Evolutionary conservation across 768 basidiomycete species (phyloP), one percentile per base, ranked within the genome.

Genomic region (Cystofilobasidium capitatum): DNA sequence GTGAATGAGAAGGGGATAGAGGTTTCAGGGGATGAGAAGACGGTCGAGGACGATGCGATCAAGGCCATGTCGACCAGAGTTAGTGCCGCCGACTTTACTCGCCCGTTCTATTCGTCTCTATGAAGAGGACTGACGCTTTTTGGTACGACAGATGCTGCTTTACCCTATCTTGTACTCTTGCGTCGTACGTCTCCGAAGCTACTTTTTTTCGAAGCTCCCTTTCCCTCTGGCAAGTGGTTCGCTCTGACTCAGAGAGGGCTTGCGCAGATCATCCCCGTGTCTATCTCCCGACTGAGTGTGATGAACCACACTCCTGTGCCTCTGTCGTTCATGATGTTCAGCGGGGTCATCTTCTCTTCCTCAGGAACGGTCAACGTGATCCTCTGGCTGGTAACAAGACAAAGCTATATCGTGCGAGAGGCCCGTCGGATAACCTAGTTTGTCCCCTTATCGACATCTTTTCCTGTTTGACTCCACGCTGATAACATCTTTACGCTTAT

Each of bases 321-420:
- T 26, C 51, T 55, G 17, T 26, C 9, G 3, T 55, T 55, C 20
- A 20, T 55, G 17, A 31, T 55, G 29, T 55, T 55, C 47, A 49
- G 47, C 20, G 51, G 51, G 2, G 20, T 55, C 51, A 26, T 55
- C 29, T 55, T 55, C 51, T 8, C 51, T 4, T 14, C 14, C 51
- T 55, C 51, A 6, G 51, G 51, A 26, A 55, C 51, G 13, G 51
- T 55, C 51, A 55, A 55, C 31, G 51, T 55, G 17, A 55, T 55
- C 26, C 29, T 55, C 4, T 55, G 51, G 51, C 31, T 55, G 4
- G 51, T 31, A 31, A 55, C 51, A 8, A 29, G 51, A 17, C 51
- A 55, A n/a, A 20, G 9, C 29, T 55, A 55, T 31, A 55, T 55
- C 8, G 51, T 17, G 17, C 51, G 51, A 26, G 29, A 55, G 17